Evolutionary conservation across 768 basidiomycete genomes (phyloP), one percentile per base, ranked within the genome.

Genomic region (Imleria badia): DNA sequence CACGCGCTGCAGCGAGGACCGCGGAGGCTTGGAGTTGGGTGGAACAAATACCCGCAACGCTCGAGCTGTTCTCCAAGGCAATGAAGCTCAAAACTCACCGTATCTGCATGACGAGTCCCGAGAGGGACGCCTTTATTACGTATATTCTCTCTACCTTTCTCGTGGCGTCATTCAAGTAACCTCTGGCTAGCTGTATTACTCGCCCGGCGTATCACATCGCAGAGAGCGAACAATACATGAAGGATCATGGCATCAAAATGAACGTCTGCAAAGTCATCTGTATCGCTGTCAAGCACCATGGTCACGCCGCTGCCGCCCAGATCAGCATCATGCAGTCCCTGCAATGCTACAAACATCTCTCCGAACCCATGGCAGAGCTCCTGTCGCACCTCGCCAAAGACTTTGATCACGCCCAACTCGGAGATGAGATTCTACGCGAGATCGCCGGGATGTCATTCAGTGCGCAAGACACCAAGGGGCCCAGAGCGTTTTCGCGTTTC

Each of bases 281-380:
- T 70, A 74, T 88, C 46, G 88, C 96, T 0, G 93, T 98, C 55
- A 98, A 98, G 67, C 83, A 89, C 61, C 94, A 98, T 58, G 84
- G 81, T 5, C 95, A 98, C 60, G 78, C 82, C 2, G 82, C 89
- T 57, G 85, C 86, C 20, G 91, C 91, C 0, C 94, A 96, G 66
- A 95, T 90, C 56, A 83, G 81, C 56, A 91, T 99, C 71, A 89
- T 96, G 72, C 94, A 97, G 66, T 85, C 83, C 44, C 76, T 99
- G 14, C 94, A 95, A 56, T 96, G 95, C 71, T 92, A 86, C 60
- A 96, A 99, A 61, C 96, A 98, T 66, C 81, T 97, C 20, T 84
- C 91, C 0, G 96, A 98, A 64, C 87, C 89, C 2, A 89, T 98
- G 85, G 96, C 97, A 0, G 96, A 98, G 60, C 85, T 90, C 44